Evolutionary conservation across 345 rosid species (phyloP).

Genomic region (Mallotus nudiflorus): DNA sequence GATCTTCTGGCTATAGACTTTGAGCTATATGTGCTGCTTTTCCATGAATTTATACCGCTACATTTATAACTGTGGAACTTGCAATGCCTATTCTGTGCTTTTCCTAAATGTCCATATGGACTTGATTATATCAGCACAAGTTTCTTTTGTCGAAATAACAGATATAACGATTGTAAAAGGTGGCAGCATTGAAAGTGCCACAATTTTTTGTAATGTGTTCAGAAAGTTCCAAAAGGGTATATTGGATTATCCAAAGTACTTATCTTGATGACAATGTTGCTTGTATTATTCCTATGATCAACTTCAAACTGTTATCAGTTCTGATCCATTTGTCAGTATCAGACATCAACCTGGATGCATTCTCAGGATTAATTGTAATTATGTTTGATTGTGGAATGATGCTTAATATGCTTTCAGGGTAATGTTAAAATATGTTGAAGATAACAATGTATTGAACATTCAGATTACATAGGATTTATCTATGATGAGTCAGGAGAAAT

Average conservation of each 20-base stretch:
- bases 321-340: too few relatives aligned
- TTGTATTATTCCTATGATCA: not conserved
- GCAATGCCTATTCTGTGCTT: too few relatives aligned
- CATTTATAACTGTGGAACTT: too few relatives aligned
- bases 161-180: not conserved
- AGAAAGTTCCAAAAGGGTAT: constrained; percentile 6
- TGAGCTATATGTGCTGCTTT: too few relatives aligned
- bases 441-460: not conserved
- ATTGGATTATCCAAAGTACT: constrained; percentile 17
- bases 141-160: not conserved
- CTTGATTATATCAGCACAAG: not conserved
- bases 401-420: not conserved
- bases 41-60: too few relatives aligned
- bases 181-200: constrained; percentile 17
- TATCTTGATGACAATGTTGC: not conserved
- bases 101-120: not conserved
- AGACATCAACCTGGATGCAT: too few relatives aligned
- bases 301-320: not conserved
- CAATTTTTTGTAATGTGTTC: not conserved
- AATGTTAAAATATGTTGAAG: not conserved
- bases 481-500: not conserved
- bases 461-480: not conserved
- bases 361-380: not conserved
- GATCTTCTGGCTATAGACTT: too few relatives aligned
- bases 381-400: too few relatives aligned